phyloP scores from a whole-genome alignment of 176 grass and related monocot species.

The Carex scoparia region DNA sequence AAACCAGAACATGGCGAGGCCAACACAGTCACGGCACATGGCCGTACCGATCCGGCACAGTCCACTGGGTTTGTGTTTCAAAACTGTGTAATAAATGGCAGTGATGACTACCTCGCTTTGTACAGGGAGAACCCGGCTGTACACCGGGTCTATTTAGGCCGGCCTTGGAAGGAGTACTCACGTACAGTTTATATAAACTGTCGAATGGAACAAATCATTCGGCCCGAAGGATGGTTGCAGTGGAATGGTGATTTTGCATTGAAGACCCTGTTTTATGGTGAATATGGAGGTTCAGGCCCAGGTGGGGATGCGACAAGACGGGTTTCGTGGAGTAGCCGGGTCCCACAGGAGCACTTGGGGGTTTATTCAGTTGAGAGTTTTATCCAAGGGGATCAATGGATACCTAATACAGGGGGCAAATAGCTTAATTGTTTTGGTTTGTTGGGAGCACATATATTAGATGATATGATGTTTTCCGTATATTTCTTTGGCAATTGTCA shows the following conservation, averaged over 20 bases:
- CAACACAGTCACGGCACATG: slow-evolving; percentile 78
- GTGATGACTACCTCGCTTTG: slow-evolving; percentile 70
- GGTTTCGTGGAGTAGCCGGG: slow-evolving; percentile 71
- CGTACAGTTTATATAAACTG: slow-evolving; percentile 68
- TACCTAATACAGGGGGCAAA: slow-evolving; percentile 37
- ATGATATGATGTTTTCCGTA: slow-evolving; percentile 5
- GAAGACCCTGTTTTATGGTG: slow-evolving; percentile 73
- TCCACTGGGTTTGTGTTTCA: slow-evolving; percentile 82
- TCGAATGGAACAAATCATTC: slow-evolving; percentile 55
- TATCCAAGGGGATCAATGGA: slow-evolving; percentile 76
- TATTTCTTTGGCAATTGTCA: slow-evolving; percentile 18
- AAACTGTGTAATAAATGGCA: slow-evolving; percentile 66
- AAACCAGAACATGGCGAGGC: slow-evolving; percentile 59
- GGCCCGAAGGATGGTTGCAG: slow-evolving; percentile 63
- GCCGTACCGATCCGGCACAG: slow-evolving; percentile 83
- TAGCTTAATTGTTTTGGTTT: slow-evolving; percentile 10
- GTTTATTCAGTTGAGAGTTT: slow-evolving; percentile 71
- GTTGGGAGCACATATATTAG: background rate
- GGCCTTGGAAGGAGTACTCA: slow-evolving; percentile 95
- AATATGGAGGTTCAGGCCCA: slow-evolving; percentile 57
- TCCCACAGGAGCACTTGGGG: slow-evolving; percentile 61
- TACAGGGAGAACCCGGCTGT: slow-evolving; percentile 39
- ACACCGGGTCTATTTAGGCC: slow-evolving; percentile 68
- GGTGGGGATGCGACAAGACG: slow-evolving; percentile 34
- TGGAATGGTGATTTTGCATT: slow-evolving; percentile 88